These are phyloP conservation scores for Solanum sejunctum DNA, from an alignment of 257 asterid genomes.

Conservation along the genomic window DNA sequence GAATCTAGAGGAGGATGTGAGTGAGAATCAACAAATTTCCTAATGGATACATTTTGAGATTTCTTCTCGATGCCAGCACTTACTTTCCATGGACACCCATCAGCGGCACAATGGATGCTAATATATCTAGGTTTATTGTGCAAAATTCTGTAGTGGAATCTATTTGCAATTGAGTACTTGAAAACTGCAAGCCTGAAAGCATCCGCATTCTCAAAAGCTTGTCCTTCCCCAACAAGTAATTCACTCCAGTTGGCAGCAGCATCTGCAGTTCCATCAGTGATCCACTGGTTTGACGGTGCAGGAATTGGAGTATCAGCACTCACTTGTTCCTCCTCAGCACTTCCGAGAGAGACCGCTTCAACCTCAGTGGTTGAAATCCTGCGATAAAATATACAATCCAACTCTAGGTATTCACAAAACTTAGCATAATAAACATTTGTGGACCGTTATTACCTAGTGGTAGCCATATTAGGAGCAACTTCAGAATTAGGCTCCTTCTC, in stretches of 20 bases:
- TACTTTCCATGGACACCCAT: neutral
- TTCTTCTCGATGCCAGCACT: neutral
- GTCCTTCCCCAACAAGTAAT: neutral
- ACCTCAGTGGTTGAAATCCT: constrained; percentile 1
- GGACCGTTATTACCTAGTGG: neutral
- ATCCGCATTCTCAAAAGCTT: neutral
- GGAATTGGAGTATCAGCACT: neutral
- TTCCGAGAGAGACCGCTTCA: neutral
- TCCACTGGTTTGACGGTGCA: neutral
- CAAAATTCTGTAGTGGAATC: neutral
- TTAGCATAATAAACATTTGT: neutral
- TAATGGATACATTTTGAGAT: neutral
- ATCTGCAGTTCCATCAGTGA: neutral
- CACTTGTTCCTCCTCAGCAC: neutral
- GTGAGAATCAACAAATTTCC: neutral
- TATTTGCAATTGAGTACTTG: neutral
- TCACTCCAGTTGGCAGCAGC: constrained; percentile 3
- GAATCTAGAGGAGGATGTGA: neutral
- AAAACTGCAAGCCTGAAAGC: neutral
- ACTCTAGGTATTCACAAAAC: neutral
- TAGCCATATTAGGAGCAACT: neutral
- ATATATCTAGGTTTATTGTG: constrained; percentile 5
- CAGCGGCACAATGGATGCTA: neutral
- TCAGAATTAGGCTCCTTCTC: constrained; percentile 1
- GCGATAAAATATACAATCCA: neutral